A percentile compares a stretch with the other conserved stretches of the same genome.
Conservation (phyloP, 78 protist species). For the Dictyostelium discoideum region DNA sequence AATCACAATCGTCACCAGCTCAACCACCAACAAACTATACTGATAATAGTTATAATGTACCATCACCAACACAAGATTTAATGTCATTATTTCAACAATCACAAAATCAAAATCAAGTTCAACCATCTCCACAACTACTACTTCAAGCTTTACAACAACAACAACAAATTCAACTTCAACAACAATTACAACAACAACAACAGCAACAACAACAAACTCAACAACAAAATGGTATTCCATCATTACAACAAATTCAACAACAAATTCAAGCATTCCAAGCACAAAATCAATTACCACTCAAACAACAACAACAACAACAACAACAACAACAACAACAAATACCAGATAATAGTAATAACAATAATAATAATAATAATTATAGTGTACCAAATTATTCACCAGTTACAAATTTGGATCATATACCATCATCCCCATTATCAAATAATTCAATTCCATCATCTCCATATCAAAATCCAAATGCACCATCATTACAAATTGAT, state of each 20-base stretch:
- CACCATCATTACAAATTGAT: background rate
- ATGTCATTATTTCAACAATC: background rate
- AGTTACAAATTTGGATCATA: conserved; percentile 6
- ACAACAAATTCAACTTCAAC: background rate
- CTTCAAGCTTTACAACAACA: background rate
- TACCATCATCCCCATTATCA: background rate
- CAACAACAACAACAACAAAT: background rate
- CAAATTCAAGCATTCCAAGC: background rate
- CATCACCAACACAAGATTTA: conserved; percentile 11
- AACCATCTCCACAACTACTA: background rate
- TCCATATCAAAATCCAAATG: background rate
- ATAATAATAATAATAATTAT: background rate
- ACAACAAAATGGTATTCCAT: background rate
- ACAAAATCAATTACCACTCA: background rate
- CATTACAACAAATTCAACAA: background rate
- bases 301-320: too few relatives aligned
- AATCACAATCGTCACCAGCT: conserved; percentile 4
- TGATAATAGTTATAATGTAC: conserved; percentile 3
- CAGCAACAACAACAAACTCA: background rate
- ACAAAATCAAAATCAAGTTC: background rate
- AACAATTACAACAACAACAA: background rate
- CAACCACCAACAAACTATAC: background rate
- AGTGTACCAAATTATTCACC: conserved; percentile 10
- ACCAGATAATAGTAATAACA: background rate
- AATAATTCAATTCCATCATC: conserved; percentile 11